Evolutionary conservation across 805 yeast species (phyloP).

Genomic region (Sugiyamaella americana): DNA sequence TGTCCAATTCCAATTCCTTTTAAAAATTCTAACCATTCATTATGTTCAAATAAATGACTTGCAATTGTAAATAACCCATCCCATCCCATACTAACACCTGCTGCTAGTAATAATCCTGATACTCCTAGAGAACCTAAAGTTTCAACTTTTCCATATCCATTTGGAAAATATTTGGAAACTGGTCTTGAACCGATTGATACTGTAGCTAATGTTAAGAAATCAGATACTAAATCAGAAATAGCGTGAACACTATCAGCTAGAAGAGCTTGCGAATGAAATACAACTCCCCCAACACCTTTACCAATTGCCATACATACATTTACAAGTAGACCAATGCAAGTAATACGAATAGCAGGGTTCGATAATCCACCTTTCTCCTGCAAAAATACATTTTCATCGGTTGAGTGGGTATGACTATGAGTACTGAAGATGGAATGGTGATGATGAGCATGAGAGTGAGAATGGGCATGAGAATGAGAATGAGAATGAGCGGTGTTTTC

Average conservation of each 20-base stretch:
- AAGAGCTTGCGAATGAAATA: conserved; percentile 90
- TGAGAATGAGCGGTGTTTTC: too few species aligned
- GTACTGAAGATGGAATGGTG: conserved; percentile 11
- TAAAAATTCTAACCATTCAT: conserved; percentile 4
- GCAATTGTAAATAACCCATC: conserved; percentile 45
- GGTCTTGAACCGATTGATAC: conserved; percentile 66
- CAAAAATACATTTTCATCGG: conserved; percentile 19
- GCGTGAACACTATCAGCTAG: conserved; percentile 95
- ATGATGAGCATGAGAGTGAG: conserved; percentile 12
- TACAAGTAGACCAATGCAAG: conserved; percentile 82
- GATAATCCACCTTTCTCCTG: conserved; percentile 34
- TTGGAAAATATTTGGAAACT: conserved; percentile 60
- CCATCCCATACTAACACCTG: conserved; percentile 92
- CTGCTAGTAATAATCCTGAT: conserved; percentile 71
- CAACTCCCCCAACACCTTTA: conserved; percentile 83
- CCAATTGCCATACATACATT: conserved; percentile 82
- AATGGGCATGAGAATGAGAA: conserved; percentile 4
- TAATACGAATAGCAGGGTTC: conserved; percentile 87
- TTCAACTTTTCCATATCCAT: conserved; percentile 91
- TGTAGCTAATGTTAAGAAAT: conserved; percentile 80
- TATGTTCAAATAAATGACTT: conserved; percentile 18
- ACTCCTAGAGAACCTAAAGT: conserved; percentile 88
- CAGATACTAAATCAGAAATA: conserved; percentile 82
- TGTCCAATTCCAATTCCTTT: conserved; percentile 46
- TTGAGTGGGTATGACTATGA: conserved; percentile 22